Conservation (phyloP, 2,329 filamentous ascomycete species). For the Fusarium chuoi region DNA sequence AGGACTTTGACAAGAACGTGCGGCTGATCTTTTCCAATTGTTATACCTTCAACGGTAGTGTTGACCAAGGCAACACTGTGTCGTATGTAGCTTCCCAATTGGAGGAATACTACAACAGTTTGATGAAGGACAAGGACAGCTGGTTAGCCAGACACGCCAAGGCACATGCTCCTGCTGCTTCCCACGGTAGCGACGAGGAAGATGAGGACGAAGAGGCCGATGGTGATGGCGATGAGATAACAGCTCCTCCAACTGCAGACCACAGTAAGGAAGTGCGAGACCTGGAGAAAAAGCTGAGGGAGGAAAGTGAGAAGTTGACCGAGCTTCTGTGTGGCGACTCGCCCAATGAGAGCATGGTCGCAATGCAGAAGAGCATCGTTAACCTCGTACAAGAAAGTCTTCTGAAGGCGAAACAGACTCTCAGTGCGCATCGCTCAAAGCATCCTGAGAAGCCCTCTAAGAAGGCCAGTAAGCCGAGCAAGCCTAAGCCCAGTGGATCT, state of each 20-base stretch:
- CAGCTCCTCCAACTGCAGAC: constrained; percentile 55
- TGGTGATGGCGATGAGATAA: constrained; percentile 55
- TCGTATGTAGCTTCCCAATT: constrained; percentile 77
- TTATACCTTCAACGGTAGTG: constrained; percentile 82
- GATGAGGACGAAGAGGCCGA: constrained; percentile 74
- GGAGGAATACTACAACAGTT: constrained; percentile 77
- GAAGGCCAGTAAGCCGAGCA: constrained; percentile 66
- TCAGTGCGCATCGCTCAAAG: constrained; percentile 60
- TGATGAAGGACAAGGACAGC: constrained; percentile 81
- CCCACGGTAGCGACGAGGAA: constrained; percentile 74
- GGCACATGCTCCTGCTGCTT: constrained; percentile 64
- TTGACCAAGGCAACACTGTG: constrained; percentile 72
- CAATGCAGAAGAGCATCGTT: constrained; percentile 70
- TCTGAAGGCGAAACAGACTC: constrained; percentile 74
- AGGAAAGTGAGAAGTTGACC: constrained; percentile 69
- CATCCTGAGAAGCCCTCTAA: constrained; percentile 67
- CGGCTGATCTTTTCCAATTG: constrained; percentile 89
- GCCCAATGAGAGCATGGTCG: constrained; percentile 63
- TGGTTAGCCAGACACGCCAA: constrained; percentile 82
- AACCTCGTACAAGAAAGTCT: constrained; percentile 76
- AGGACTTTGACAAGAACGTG: constrained; percentile 88
- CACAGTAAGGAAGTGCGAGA: constrained; percentile 60
- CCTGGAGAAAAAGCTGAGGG: constrained; percentile 62
- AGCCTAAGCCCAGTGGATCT: constrained; percentile 56
- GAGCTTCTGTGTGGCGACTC: constrained; percentile 62